Evolutionary conservation across 2,329 filamentous ascomycete species (phyloP).

Genomic region (Raffaelea albimanens): DNA sequence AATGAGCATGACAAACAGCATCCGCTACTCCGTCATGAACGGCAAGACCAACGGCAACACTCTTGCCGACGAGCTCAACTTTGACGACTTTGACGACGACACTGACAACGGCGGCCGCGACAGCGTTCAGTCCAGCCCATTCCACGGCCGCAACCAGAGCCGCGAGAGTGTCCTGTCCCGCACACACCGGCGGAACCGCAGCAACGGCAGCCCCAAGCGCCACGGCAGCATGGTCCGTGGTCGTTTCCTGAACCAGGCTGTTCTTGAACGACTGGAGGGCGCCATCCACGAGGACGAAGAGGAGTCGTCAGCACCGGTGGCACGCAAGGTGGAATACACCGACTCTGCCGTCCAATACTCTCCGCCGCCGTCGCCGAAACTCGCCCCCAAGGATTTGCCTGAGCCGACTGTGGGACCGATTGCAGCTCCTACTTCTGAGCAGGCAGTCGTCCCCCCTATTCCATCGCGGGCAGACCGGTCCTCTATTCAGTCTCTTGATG

Average conservation of each 20-base stretch:
- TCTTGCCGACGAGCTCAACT: conserved; percentile 82
- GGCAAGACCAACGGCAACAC: conserved; percentile 57
- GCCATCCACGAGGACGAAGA: conserved; percentile 40
- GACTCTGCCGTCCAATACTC: conserved; percentile 78
- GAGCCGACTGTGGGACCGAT: not conserved
- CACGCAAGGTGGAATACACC: conserved; percentile 46
- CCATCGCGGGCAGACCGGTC: conserved; percentile 22
- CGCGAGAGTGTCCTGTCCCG: conserved; percentile 44
- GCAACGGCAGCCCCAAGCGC: conserved; percentile 47
- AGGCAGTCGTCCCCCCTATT: conserved; percentile 29
- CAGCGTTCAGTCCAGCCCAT: conserved; percentile 43
- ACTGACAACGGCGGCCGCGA: conserved; percentile 64
- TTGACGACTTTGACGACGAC: conserved; percentile 66
- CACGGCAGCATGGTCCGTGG: conserved; percentile 45
- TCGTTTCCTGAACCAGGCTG: conserved; percentile 42
- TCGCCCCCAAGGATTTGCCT: conserved; percentile 21
- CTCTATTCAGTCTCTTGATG: conserved; percentile 13
- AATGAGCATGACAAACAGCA: conserved; percentile 62
- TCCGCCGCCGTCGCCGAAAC: conserved; percentile 64
- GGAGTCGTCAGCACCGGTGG: conserved; percentile 4
- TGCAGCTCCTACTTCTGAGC: not conserved
- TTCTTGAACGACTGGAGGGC: conserved; percentile 47
- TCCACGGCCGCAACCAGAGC: conserved; percentile 45
- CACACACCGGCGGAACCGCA: conserved; percentile 46
- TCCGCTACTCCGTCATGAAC: conserved; percentile 54